Percentiles rank a stretch among this genome's conserved stretches.
phyloP scores from a whole-genome alignment of 345 rosid species.

The Citrus trifoliata region DNA sequence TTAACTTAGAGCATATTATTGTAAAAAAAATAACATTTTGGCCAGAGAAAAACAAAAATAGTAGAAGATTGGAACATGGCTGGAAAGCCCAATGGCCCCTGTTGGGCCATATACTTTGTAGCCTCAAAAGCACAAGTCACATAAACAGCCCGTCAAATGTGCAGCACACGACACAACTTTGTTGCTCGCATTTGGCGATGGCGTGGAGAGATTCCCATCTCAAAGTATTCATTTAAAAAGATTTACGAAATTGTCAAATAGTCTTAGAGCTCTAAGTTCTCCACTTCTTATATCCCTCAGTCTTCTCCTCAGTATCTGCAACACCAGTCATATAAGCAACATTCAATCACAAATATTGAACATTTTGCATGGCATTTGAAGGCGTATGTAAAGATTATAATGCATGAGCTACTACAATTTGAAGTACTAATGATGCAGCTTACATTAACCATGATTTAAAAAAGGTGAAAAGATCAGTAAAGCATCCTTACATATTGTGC shows the following conservation, averaged over 20 bases:
- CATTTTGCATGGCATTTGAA: not conserved
- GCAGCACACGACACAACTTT: not conserved
- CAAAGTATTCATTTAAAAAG: conserved; percentile 49
- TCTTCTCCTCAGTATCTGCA: conserved; percentile 85
- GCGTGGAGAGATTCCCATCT: not conserved
- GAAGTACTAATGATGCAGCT: not conserved
- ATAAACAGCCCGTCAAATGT: not conserved
- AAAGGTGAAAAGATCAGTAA: not conserved
- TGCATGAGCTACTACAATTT: not conserved
- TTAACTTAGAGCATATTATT: too few relatives aligned
- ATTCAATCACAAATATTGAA: not conserved
- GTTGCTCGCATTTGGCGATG: not conserved
- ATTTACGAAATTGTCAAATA: conserved; percentile 67
- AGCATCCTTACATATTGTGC: conserved; percentile 73
- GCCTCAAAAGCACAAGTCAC: not conserved
- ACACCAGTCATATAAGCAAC: not conserved
- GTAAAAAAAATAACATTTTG: not conserved
- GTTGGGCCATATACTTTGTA: not conserved
- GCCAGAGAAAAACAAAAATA: not conserved
- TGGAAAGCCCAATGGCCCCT: not conserved
- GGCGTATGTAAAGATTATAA: not conserved
- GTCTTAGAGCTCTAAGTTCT: conserved; percentile 70
- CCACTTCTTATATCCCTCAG: conserved; percentile 83
- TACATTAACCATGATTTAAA: not conserved
- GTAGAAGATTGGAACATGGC: not conserved